phyloP scores from a whole-genome alignment of 2,329 filamentous ascomycete genomes.

The Cercospora zeae-maydis region DNA sequence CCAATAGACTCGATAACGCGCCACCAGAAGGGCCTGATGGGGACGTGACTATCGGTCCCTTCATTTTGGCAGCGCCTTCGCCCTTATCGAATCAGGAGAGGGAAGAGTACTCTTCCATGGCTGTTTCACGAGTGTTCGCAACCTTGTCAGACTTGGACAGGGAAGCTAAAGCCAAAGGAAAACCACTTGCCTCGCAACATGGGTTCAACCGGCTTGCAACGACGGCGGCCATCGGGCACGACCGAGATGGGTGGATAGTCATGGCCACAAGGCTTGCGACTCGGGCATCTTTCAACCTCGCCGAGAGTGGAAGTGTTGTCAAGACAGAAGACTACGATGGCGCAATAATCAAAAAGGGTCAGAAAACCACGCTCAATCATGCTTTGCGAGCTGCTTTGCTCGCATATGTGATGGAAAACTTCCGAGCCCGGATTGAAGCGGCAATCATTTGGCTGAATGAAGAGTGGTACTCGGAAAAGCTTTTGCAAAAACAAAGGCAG shows the following conservation, averaged over 20 bases:
- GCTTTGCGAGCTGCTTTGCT: conserved; percentile 77
- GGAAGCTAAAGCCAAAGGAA: conserved; percentile 54
- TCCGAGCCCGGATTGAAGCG: conserved; percentile 80
- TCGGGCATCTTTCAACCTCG: conserved; percentile 67
- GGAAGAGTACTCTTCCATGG: conserved; percentile 68
- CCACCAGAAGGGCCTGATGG: conserved; percentile 43
- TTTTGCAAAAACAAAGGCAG: conserved; percentile 45
- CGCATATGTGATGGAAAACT: conserved; percentile 85
- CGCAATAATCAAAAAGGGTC: conserved; percentile 20
- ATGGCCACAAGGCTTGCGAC: conserved; percentile 83
- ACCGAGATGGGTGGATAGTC: conserved; percentile 86
- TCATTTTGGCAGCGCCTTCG: conserved; percentile 74
- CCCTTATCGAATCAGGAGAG: conserved; percentile 68
- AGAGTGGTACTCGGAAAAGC: conserved; percentile 91
- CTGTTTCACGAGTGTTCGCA: conserved; percentile 72
- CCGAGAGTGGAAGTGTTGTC: conserved; percentile 41
- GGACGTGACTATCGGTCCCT: conserved; percentile 64
- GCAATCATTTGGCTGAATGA: conserved; percentile 94
- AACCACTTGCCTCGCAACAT: conserved; percentile 42
- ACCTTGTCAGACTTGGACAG: conserved; percentile 73
- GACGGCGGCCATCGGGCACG: conserved; percentile 65
- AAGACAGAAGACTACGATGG: conserved; percentile 36
- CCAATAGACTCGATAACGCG: conserved; percentile 71
- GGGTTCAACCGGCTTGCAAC: conserved; percentile 77
- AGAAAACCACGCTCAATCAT: conserved; percentile 54